Percentiles rank a stretch among this genome's conserved stretches.
Conservation (phyloP, 306 rosid species). For the Lathyrus aphaca region DNA sequence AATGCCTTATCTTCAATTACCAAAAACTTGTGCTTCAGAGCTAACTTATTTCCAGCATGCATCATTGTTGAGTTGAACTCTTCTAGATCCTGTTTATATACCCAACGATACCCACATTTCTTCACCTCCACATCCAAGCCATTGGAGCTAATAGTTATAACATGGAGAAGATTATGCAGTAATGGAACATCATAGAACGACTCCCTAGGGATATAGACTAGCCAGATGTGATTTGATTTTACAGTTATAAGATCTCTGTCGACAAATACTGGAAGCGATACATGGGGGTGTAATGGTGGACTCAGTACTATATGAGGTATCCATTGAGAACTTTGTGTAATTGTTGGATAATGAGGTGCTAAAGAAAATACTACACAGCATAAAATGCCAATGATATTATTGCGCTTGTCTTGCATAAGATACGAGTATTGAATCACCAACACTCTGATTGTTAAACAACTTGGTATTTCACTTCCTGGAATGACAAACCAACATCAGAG, state of each 20-base stretch:
- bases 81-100: slow-evolving; percentile 4
- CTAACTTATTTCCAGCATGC: too few species aligned
- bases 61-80: neutral
- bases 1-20: neutral
- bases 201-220: neutral
- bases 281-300: too few species aligned
- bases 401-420: neutral
- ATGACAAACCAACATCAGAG: neutral
- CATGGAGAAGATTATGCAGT: too few species aligned
- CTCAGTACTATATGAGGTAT: neutral
- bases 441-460: neutral
- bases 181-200: neutral
- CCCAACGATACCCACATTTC: neutral
- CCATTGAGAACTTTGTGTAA: neutral
- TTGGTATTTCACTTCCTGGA: slow-evolving; percentile 19
- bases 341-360: neutral
- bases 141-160: fast-evolving
- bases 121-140: slow-evolving; percentile 4
- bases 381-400: neutral
- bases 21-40: neutral
- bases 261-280: too few species aligned
- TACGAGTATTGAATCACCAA: neutral
- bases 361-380: neutral
- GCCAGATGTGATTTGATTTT: neutral
- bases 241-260: neutral